Evolutionary conservation across 2,329 filamentous ascomycete genomes (phyloP).

Genomic region (Claviceps pusilla): DNA sequence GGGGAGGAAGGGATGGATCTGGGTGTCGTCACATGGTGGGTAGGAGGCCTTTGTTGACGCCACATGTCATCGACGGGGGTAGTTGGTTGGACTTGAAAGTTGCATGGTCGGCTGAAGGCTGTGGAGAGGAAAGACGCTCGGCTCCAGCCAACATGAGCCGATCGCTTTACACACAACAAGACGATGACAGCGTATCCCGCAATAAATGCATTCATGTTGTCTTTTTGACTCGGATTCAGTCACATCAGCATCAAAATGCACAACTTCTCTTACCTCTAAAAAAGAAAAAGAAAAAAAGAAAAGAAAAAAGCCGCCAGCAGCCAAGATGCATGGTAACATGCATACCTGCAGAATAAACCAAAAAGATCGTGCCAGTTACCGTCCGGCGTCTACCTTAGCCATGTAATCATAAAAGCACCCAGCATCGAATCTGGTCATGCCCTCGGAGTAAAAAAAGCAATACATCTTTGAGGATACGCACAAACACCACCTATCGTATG

Average conservation of each 20-base stretch:
- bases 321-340: neutral
- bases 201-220: neutral
- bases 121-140: neutral
- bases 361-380: neutral
- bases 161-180: neutral
- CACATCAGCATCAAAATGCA: neutral
- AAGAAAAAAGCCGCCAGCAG: neutral
- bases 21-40: neutral
- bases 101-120: neutral
- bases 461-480: neutral
- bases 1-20: neutral
- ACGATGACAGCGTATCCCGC: no score
- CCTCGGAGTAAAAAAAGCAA: no score
- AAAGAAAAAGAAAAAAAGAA: no score
- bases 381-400: no score
- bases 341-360: neutral
- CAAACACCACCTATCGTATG: neutral
- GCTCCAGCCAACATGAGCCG: neutral
- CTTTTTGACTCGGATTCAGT: neutral
- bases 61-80: neutral
- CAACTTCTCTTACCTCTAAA: neutral
- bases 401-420: no score
- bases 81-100: neutral
- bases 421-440: no score
- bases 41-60: neutral